These are phyloP conservation scores for Coniochaeta pulveracea DNA, from an alignment of 2,329 filamentous ascomycete species.

Conservation along the genomic window DNA sequence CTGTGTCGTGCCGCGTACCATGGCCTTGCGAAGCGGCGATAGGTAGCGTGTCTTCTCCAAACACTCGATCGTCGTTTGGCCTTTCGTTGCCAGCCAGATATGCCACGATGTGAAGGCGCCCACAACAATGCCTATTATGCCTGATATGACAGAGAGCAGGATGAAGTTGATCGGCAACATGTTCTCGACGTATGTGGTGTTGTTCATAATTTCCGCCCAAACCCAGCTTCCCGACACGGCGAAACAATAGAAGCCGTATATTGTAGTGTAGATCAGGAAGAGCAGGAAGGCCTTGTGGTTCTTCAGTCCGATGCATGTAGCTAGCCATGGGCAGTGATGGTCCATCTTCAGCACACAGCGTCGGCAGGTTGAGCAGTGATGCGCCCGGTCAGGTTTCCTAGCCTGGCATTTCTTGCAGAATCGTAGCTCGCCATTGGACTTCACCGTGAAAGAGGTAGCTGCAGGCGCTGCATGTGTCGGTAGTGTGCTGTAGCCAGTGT, in stretches of 20 bases:
- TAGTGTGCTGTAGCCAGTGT: slow-evolving; percentile 65
- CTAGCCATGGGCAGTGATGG: slow-evolving; percentile 96
- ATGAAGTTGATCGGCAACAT: slow-evolving; percentile 86
- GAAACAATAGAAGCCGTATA: slow-evolving; percentile 79
- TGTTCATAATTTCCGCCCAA: slow-evolving; percentile 68
- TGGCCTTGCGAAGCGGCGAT: slow-evolving; percentile 60
- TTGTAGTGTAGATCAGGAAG: slow-evolving; percentile 78
- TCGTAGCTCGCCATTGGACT: slow-evolving; percentile 72
- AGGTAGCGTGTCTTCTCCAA: slow-evolving; percentile 93
- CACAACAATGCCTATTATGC: slow-evolving; percentile 84
- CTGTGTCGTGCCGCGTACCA: slow-evolving; percentile 51
- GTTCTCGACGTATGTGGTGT: slow-evolving; percentile 60
- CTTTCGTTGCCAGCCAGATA: slow-evolving; percentile 64
- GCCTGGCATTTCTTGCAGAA: slow-evolving; percentile 98
- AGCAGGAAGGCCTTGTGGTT: slow-evolving; percentile 96
- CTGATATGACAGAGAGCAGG: slow-evolving; percentile 72
- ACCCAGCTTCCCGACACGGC: slow-evolving; percentile 71
- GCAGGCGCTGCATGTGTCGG: slow-evolving; percentile 58
- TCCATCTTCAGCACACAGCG: slow-evolving; percentile 99
- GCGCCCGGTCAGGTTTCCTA: slow-evolving; percentile 86
- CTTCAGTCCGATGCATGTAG: slow-evolving; percentile 82
- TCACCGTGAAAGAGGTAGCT: slow-evolving; percentile 78
- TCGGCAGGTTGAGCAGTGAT: slow-evolving; percentile 92
- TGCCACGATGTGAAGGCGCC: slow-evolving; percentile 90
- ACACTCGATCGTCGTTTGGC: slow-evolving; percentile 91